Evolutionary conservation across 805 yeast genomes (phyloP).

Genomic region (Yamadazyma olivae): DNA sequence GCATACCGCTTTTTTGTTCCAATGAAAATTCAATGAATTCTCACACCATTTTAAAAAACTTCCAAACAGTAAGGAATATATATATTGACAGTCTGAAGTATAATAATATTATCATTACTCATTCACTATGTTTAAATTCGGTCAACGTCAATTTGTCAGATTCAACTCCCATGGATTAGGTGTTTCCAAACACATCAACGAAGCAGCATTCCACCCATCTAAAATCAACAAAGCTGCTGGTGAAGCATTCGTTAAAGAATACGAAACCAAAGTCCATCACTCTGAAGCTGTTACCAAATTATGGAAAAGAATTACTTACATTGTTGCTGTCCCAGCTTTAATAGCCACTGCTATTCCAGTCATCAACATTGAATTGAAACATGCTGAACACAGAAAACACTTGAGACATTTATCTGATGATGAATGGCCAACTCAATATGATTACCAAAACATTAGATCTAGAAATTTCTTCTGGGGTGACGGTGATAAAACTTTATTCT

Average conservation of each 20-base stretch:
- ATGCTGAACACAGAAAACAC: slow-evolving; percentile 86
- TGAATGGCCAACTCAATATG: slow-evolving; percentile 90
- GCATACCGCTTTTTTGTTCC: slow-evolving; percentile 6
- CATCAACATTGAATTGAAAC: slow-evolving; percentile 77
- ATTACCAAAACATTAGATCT: slow-evolving; percentile 85
- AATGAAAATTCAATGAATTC: slow-evolving; percentile 11
- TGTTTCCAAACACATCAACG: slow-evolving; percentile 39
- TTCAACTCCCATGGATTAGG: slow-evolving; percentile 35
- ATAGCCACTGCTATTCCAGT: slow-evolving; percentile 76
- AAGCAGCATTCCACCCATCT: slow-evolving; percentile 33
- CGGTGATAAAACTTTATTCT: slow-evolving; percentile 95
- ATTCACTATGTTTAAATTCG: slow-evolving; percentile 31
- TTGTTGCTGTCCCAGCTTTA: slow-evolving; percentile 82
- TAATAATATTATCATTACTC: neutral
- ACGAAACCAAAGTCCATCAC: slow-evolving; percentile 72
- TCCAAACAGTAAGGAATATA: slow-evolving; percentile 1
- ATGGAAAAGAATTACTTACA: slow-evolving; percentile 84
- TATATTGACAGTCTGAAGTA: slow-evolving; percentile 1
- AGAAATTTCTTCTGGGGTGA: slow-evolving; percentile 98
- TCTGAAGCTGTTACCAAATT: slow-evolving; percentile 69
- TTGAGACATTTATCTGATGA: slow-evolving; percentile 72
- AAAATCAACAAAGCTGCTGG: slow-evolving; percentile 60
- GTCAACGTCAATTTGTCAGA: slow-evolving; percentile 38
- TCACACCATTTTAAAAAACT: slow-evolving; percentile 17
- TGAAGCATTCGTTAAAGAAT: slow-evolving; percentile 58